Conservation (phyloP, 2,329 filamentous ascomycete genomes). For the Alternaria alternata region DNA sequence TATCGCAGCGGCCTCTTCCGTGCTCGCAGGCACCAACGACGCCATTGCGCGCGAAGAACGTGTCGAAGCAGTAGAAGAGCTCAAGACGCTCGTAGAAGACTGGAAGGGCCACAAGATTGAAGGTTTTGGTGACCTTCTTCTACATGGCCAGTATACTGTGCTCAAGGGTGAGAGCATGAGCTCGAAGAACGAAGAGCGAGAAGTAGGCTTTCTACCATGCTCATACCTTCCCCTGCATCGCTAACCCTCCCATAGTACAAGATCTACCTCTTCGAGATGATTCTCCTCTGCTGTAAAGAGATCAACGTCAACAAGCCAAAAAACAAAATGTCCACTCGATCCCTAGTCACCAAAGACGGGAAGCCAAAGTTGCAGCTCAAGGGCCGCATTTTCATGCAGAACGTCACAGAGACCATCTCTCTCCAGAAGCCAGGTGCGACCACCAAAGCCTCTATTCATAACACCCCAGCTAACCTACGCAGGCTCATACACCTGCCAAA, state of each 20-base stretch:
- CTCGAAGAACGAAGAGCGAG: slow-evolving; percentile 83
- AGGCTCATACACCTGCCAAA: slow-evolving; percentile 95
- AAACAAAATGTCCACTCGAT: slow-evolving; percentile 74
- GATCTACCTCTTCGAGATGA: slow-evolving; percentile 96
- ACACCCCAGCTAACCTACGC: slow-evolving; percentile 11
- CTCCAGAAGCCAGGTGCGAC: slow-evolving; percentile 82
- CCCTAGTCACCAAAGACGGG: slow-evolving; percentile 71
- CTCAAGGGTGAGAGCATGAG: slow-evolving; percentile 80
- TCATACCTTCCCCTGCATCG: slow-evolving; percentile 7
- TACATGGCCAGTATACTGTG: slow-evolving; percentile 91
- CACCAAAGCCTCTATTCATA: neutral
- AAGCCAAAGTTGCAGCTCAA: slow-evolving; percentile 87
- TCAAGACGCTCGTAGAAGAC: slow-evolving; percentile 86
- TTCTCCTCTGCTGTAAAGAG: slow-evolving; percentile 96
- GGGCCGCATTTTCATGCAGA: slow-evolving; percentile 98
- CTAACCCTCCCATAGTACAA: slow-evolving; percentile 73
- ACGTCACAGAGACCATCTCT: slow-evolving; percentile 93
- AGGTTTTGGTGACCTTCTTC: slow-evolving; percentile 86
- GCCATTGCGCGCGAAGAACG: slow-evolving; percentile 89
- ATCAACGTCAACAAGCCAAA: slow-evolving; percentile 83
- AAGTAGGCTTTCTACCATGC: slow-evolving; percentile 63
- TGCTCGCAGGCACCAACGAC: slow-evolving; percentile 85
- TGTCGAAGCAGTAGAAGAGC: slow-evolving; percentile 81
- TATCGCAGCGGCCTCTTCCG: slow-evolving; percentile 81
- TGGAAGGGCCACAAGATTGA: slow-evolving; percentile 95